Percentiles rank a stretch among this genome's conserved stretches.
phyloP scores from a whole-genome alignment of 306 rosid genomes.

The Sophora flavescens region DNA sequence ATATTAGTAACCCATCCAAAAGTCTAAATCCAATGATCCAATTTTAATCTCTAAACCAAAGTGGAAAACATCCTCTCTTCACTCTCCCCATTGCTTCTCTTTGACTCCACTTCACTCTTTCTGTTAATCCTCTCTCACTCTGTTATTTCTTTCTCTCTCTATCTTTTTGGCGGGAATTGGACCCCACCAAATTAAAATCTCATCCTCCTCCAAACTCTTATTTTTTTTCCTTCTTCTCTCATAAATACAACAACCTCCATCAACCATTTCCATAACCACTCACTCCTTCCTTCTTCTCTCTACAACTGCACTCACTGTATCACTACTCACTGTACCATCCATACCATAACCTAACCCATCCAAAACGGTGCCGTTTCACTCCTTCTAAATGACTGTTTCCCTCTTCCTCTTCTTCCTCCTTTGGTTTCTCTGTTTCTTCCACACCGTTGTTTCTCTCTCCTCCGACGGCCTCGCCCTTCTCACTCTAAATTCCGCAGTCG shows the following conservation, averaged over 20 bases:
- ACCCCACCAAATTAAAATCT: conserved; percentile 64
- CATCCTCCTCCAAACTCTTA: conserved; percentile 41
- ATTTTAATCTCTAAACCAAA: conserved; percentile 4
- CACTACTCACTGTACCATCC: background rate
- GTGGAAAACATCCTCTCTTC: background rate
- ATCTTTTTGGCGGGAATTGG: conserved; percentile 66
- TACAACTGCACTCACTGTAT: background rate
- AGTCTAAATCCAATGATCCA: conserved; percentile 40
- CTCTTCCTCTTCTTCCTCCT: background rate
- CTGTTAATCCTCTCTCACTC: conserved; percentile 23
- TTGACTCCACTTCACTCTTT: conserved; percentile 59
- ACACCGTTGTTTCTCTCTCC: conserved; percentile 57
- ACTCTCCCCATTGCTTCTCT: conserved; percentile 62
- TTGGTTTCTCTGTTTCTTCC: conserved; percentile 2
- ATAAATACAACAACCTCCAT: conserved; percentile 35
- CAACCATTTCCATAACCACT: background rate
- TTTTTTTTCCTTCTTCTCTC: conserved; percentile 26
- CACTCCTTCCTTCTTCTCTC: background rate
- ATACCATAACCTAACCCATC: background rate
- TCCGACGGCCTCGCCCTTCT: conserved; percentile 93
- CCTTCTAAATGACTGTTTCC: conserved; percentile 43
- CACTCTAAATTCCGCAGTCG: conserved; percentile 90
- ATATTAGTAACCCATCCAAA: conserved; percentile 18
- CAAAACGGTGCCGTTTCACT: conserved; percentile 27
- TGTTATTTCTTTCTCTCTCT: background rate